These are phyloP conservation scores for Populus hybrid DNA, from an alignment of 441 rosid species.

Conservation along the genomic window DNA sequence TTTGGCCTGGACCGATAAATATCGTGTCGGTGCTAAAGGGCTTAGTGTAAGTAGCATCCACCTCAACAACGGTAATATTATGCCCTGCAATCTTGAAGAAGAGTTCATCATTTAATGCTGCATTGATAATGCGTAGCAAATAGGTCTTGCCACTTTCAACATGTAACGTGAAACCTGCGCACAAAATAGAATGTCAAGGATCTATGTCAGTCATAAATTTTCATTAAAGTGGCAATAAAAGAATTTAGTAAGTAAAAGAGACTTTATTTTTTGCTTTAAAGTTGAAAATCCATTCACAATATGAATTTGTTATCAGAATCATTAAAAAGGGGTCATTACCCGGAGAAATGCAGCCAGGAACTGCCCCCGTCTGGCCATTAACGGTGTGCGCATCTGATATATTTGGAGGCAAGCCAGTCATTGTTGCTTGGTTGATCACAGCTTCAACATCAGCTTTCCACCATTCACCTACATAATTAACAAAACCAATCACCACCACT, in stretches of 20 bases:
- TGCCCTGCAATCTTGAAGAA: constrained; percentile 88
- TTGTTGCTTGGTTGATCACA: constrained; percentile 52
- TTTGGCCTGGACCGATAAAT: constrained; percentile 77
- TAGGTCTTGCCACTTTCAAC: constrained; percentile 73
- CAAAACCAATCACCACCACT: not conserved
- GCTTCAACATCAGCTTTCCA: constrained; percentile 90
- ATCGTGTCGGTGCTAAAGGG: constrained; percentile 55
- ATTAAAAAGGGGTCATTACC: constrained; percentile 29
- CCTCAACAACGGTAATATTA: constrained; percentile 73
- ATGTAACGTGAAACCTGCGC: constrained; percentile 36
- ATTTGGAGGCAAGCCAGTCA: constrained; percentile 73
- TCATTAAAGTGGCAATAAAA: not conserved
- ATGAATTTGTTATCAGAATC: not conserved
- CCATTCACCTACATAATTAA: constrained; percentile 60
- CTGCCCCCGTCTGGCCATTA: constrained; percentile 70
- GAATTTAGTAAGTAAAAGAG: not conserved
- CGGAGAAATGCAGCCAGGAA: constrained; percentile 50
- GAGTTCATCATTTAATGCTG: constrained; percentile 89
- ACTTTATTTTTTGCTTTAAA: not conserved
- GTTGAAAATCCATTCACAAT: not conserved
- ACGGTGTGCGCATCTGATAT: constrained; percentile 83
- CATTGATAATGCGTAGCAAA: constrained; percentile 67
- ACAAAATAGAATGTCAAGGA: not conserved
- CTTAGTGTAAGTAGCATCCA: constrained; percentile 75
- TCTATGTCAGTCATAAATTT: not conserved